Evolutionary conservation across 176 grass and related monocot genomes (phyloP).

Genomic region (Ampelocalamus luodianensis): DNA sequence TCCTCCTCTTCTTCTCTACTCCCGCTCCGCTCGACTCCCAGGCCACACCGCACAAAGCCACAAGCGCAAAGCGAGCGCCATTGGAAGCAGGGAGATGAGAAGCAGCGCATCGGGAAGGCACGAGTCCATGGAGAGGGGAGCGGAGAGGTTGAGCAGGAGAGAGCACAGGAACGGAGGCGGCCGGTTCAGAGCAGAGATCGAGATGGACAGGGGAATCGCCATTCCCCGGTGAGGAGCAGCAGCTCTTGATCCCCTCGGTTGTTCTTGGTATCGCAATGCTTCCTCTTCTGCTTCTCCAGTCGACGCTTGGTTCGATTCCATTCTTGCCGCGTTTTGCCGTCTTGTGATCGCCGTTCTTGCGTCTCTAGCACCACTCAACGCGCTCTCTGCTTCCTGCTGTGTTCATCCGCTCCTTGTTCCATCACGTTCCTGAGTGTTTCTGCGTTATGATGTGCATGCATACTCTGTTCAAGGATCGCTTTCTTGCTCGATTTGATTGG

Average conservation of each 20-base stretch:
- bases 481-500: neutral
- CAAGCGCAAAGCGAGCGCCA: neutral
- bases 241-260: too few relatives aligned
- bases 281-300: neutral
- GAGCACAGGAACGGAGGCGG: slow-evolving; percentile 23
- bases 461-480: neutral
- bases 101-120: neutral
- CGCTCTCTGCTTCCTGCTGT: neutral
- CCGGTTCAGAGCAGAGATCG: slow-evolving; percentile 46
- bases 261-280: neutral
- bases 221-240: slow-evolving; percentile 39
- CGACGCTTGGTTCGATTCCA: neutral
- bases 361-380: neutral
- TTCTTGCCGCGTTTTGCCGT: neutral
- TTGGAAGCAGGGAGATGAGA: slow-evolving; percentile 22
- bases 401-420: neutral
- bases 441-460: neutral
- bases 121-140: neutral
- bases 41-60: too few relatives aligned
- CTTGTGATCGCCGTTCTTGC: slow-evolving; percentile 9
- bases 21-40: too few relatives aligned
- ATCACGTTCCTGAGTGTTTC: neutral
- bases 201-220: slow-evolving; percentile 37
- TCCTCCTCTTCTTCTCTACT: too few relatives aligned
- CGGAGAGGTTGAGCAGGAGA: slow-evolving; percentile 24